Base-by-base conservation (phyloP, 2,329 filamentous ascomycete genomes). In the Penicillium italicum region DNA sequence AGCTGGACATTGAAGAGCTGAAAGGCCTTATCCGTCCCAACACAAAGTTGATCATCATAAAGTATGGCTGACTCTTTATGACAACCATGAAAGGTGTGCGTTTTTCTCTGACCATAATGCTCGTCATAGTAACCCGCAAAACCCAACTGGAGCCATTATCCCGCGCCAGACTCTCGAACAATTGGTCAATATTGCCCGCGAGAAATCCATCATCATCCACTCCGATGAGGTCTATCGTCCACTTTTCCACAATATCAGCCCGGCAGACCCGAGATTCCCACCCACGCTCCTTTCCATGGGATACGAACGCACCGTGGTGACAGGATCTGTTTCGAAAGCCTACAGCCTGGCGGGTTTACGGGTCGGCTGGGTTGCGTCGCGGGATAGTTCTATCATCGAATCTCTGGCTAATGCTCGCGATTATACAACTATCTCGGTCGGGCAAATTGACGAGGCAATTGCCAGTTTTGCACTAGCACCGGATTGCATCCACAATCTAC, bases 341-440 rank as follows among this genome's bases (percentile, higher is more conserved):
- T 96, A 91, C 74, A 85, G 88, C 2, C 76, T 96, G 5, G 90
- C 91, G 0, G 91, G 91, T 2, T 86, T 95, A 58, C 85, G 91
- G 0, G 74, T 92, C 1, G 91, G 91, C 31, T 97, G 91, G 91
- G 80, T 93, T 55, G 89, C 88, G 4, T 87, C 86, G 14, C 83
- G 84, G 26, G 83, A 85, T 70, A 68, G 70, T 5, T 74, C 76
- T 0, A 79, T 95, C 53, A 80, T 93, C 50, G 81, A 85, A 48
- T 77, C 80, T 14, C 79, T 89, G 59, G 84, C 86, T 11, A 73
- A 77, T 14, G 85, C 86, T 1, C 80, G 90, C 38, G 87, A 94
- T 71, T 95, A 94, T 76, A 95, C 90, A 4, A 91, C 89, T 26
- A 95, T 95, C 65, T 89, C 87, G 37, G 90, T 95, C 0, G 89